Base-by-base conservation (phyloP, 1,284 basidiomycete genomes). In the Ustilago sp. region DNA sequence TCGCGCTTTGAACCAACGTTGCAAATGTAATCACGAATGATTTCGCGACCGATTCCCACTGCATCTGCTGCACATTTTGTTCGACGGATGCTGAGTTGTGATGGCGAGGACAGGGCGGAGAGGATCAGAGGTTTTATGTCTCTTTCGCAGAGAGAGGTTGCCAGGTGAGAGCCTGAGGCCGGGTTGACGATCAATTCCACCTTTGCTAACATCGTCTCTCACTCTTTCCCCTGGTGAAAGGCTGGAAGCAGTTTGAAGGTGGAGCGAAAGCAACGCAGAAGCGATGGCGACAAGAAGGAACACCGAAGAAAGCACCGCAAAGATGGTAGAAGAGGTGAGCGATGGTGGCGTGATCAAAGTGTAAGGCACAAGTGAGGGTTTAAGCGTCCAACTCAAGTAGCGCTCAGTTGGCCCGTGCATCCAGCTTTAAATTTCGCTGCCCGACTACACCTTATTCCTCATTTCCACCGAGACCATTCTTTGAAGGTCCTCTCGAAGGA, bases 21-120 rank as follows among this genome's bases (percentile, higher is more conserved):
- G 1, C n/a, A 31, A 4, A 36, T 13, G 23, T 19, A 45, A 19
- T 45, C 43, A 7, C 8, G 3, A 19, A 45, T 45, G n/a, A 80
- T 59, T 28, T 68, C 59, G 3, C 15, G 9, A 9, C 68, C 78
- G 15, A 82, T 64, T 2, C 67, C n/a, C 0, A 57, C 48, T 4
- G 67, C 80, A 57, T 80, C 78, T 0, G 63, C 68, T 9, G 32
- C 51, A 15, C 41, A 15, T 4, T 66, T 5, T 0, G 80, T 81
- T 15, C 51, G 19, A 7, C 62, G 57, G 0, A 59, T 41, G 1
- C 38, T 17, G n/a, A 63, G 19, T 11, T 31, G 13, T 38, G 4
- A 31, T 2, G 50, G 19, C 4, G 45, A 50, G 3, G 28, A 52
- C 4, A 56, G 39, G 28, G 8, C 54, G 8, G 53, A 57, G 4